A percentile compares a stretch with the other conserved stretches of the same genome.
Conservation (phyloP, 2,329 filamentous ascomycete genomes). For the Alternaria triticimaculans region DNA sequence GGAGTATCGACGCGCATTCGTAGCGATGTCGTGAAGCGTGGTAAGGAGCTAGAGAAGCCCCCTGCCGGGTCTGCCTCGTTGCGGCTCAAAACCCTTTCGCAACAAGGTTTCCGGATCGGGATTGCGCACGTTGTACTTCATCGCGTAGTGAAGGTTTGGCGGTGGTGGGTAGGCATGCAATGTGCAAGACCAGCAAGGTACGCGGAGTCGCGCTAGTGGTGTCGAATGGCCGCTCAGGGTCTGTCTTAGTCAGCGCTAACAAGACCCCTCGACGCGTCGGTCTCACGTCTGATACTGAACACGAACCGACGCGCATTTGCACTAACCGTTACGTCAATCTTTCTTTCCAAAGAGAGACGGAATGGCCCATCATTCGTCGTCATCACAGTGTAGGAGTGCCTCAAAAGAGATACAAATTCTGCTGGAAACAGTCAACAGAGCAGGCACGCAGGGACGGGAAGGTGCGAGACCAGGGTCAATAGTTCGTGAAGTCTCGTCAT, state of each 20-base stretch:
- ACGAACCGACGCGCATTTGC: background rate
- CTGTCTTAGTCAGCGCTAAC: background rate
- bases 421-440: fast-evolving
- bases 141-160: background rate
- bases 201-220: background rate
- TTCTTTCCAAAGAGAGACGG: no score
- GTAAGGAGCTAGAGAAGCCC: background rate
- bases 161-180: background rate
- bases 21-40: background rate
- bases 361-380: no score
- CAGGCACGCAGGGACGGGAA: background rate
- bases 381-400: no score
- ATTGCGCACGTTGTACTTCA: background rate
- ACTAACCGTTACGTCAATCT: background rate
- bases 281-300: background rate
- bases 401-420: background rate
- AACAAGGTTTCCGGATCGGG: background rate
- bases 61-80: background rate
- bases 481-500: background rate
- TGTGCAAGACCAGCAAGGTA: background rate
- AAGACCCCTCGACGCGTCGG: no score
- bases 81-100: background rate
- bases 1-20: background rate
- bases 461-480: background rate
- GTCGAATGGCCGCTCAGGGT: background rate